Base-by-base conservation (phyloP, 441 rosid genomes). In the Euphorbia celastroides region DNA sequence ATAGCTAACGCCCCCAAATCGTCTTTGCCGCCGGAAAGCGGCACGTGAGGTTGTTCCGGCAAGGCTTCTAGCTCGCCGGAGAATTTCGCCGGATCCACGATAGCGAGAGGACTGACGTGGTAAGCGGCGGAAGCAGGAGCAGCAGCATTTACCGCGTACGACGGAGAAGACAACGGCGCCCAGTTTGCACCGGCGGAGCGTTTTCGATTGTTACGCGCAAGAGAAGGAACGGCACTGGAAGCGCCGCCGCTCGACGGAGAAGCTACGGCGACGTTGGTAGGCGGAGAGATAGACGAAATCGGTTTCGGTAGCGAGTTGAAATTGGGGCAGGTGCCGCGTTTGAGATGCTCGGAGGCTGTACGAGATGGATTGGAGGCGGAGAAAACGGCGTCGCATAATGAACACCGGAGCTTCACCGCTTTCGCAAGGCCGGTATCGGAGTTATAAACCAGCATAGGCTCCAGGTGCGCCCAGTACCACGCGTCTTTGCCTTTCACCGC, bases 401-500 rank as follows among this genome's bases (percentile, higher is more conserved):
- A 83, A 70, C 99, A 94, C 52, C 96, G 86, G 70, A 94, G 99
- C 81, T 89, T 94, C 46, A 92, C 99, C 9, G 98, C 92, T 74
- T 92, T 89, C 46, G 99, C 90, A 12, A 89, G 87, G 34, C 94
- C 97, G 50, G 94, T 89, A 64, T 92, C 99, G 68, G 87, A 68
- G 91, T 84, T 89, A 68, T 86, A 93, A 38, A 94, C 85, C 52
- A 94, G 72, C 73, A 92, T 65, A 16, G 98, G 99, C 68, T 94
- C 99, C 19, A 94, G 86, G 74, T 92, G 94, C 54, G 88, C 83
- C 99, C 99, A 94, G 75, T 94, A 94, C 99, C 99, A 94, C 64
- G 99, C 98, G 66, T 98, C 98, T 82, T 94, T 94, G 5, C 99
- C 99, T 74, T 88, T 92, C 41, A 92, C 74, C n/a, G 99, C 98